These are phyloP conservation scores for Isabelozyma heimii DNA, from an alignment of 805 yeast genomes.

Conservation along the genomic window DNA sequence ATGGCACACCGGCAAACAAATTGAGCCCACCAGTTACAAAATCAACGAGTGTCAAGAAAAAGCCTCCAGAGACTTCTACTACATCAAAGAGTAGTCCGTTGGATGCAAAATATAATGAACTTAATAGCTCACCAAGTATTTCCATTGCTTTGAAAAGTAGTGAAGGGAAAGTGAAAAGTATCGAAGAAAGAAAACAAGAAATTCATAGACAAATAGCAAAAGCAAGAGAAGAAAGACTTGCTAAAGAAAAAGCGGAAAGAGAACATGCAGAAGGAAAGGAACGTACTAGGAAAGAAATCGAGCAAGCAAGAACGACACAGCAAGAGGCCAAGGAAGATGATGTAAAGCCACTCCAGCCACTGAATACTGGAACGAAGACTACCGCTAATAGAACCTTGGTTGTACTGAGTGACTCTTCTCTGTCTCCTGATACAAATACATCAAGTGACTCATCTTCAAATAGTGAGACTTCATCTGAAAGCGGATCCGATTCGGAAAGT, in stretches of 20 bases:
- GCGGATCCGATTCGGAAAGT: conserved; percentile 1
- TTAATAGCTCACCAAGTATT: too few relatives aligned
- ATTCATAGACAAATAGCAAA: background rate
- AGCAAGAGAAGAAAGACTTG: background rate
- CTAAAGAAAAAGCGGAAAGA: background rate
- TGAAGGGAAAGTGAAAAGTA: background rate
- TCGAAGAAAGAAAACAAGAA: background rate
- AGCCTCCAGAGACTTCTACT: background rate
- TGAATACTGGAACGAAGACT: too few relatives aligned
- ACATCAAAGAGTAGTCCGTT: background rate
- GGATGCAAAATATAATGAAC: too few relatives aligned
- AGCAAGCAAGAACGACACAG: background rate
- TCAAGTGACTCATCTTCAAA: background rate
- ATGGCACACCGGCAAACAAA: too few relatives aligned
- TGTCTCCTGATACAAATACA: background rate
- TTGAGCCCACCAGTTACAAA: background rate
- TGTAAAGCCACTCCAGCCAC: too few relatives aligned
- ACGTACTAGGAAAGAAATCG: background rate
- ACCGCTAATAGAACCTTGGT: too few relatives aligned
- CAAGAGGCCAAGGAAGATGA: background rate
- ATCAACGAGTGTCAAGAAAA: background rate
- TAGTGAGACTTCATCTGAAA: background rate
- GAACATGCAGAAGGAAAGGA: background rate
- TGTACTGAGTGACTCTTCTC: background rate
- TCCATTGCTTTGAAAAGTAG: background rate